A percentile compares a stretch with the other conserved stretches of the same genome.
These are phyloP conservation scores for Rhizophagus clarus DNA, from an alignment of 192 early-diverging fungal species.

Conservation along the genomic window DNA sequence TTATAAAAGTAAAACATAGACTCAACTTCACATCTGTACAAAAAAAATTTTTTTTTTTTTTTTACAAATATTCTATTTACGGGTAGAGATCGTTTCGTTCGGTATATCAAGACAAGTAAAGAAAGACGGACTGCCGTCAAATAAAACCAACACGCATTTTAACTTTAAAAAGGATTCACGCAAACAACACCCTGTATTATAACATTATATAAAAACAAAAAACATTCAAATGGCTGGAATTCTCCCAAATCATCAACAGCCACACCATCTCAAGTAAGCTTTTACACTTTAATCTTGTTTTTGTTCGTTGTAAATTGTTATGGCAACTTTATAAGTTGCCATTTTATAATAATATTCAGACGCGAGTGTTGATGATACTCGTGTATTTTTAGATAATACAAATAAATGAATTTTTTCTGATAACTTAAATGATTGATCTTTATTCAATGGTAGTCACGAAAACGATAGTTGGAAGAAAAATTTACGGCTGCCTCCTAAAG, in stretches of 20 bases:
- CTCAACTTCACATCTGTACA: not conserved
- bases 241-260: conserved; percentile 10
- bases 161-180: not conserved
- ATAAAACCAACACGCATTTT: not conserved
- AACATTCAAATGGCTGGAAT: not conserved
- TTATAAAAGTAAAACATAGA: not conserved
- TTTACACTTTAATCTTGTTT: not conserved
- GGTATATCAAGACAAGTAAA: not conserved
- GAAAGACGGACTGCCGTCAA: not conserved
- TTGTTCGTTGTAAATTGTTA: not conserved
- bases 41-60: not conserved
- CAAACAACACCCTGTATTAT: not conserved
- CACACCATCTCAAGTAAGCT: conserved; percentile 28
- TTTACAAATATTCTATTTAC: not conserved
- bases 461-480: conserved; percentile 76
- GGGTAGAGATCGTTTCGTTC: not conserved
- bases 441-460: conserved; percentile 50
- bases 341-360: not conserved
- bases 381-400: not conserved
- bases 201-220: not conserved
- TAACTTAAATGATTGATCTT: not conserved
- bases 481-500: conserved; percentile 79
- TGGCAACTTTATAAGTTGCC: no score
- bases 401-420: not conserved
- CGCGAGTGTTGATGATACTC: not conserved